Conservation (phyloP, 169 alveolate species). For the Plasmodium blacklocki region DNA sequence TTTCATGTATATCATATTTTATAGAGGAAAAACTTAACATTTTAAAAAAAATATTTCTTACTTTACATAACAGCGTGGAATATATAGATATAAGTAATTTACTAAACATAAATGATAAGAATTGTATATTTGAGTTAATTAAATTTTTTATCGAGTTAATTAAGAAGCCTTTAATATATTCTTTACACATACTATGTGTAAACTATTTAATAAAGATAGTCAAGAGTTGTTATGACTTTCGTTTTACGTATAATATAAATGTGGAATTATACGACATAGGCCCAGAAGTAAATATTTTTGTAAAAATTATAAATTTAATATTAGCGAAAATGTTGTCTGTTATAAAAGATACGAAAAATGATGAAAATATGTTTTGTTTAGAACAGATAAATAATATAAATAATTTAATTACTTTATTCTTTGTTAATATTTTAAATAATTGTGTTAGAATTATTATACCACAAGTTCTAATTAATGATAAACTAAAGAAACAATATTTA, state of each 20-base stretch:
- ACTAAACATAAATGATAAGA: constrained; percentile 54
- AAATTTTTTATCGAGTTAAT: constrained; percentile 61
- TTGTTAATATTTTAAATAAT: constrained; percentile 34
- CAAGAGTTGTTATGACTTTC: constrained; percentile 44
- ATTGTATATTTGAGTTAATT: constrained; percentile 66
- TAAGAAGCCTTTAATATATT: constrained; percentile 49
- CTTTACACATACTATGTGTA: constrained; percentile 53
- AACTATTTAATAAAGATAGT: constrained; percentile 56
- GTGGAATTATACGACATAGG: constrained; percentile 69
- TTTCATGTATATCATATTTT: neutral
- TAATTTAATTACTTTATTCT: constrained; percentile 38
- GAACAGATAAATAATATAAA: constrained; percentile 63
- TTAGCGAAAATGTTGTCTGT: constrained; percentile 55
- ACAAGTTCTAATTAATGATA: constrained; percentile 29
- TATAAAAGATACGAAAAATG: constrained; percentile 52
- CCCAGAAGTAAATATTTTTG: constrained; percentile 68
- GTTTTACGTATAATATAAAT: constrained; percentile 39
- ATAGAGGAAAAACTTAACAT: constrained; percentile 19
- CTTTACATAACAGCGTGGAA: constrained; percentile 50
- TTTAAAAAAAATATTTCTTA: constrained; percentile 45
- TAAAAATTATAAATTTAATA: constrained; percentile 62
- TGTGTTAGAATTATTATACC: constrained; percentile 60
- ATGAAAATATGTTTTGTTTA: constrained; percentile 19
- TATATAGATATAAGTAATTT: constrained; percentile 55
- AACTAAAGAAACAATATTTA: constrained; percentile 35